A percentile compares a stretch with the other conserved stretches of the same genome.
Evolutionary conservation across 2,329 filamentous ascomycete species (phyloP).

Genomic region (Beauveria scarabaeidicola): DNA sequence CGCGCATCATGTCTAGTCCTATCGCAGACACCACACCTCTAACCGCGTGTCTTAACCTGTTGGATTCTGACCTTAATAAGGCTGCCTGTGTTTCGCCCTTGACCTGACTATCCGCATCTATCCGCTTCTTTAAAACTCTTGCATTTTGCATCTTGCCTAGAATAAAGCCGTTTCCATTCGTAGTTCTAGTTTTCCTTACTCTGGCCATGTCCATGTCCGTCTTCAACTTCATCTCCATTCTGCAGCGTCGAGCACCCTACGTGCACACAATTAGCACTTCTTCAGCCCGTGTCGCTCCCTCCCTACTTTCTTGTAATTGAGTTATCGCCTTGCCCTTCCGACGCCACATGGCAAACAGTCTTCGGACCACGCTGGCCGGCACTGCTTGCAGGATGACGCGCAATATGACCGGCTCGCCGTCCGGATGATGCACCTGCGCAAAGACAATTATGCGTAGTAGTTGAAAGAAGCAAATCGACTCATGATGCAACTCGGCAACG

Average conservation of each 20-base stretch:
- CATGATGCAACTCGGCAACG: background rate
- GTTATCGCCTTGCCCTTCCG: background rate
- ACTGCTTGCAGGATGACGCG: background rate
- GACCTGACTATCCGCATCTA: too few species aligned
- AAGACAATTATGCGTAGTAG: background rate
- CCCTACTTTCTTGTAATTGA: background rate
- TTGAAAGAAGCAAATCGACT: background rate
- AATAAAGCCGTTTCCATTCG: too few species aligned
- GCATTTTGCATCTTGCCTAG: fast-evolving
- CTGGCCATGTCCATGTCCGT: background rate
- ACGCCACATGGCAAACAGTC: fast-evolving
- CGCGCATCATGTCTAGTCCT: too few species aligned
- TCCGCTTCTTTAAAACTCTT: too few species aligned
- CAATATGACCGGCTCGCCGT: background rate
- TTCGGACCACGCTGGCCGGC: background rate
- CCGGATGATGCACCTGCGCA: background rate
- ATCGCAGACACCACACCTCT: too few species aligned
- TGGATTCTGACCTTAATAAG: too few species aligned
- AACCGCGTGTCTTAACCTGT: too few species aligned
- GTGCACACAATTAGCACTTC: background rate
- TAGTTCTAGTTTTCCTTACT: too few species aligned
- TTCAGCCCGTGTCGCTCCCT: background rate
- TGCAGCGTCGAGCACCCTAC: background rate
- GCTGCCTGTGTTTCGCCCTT: too few species aligned
- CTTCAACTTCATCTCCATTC: background rate